Evolutionary conservation across 2,329 filamentous ascomycete species (phyloP).

Genomic region (Rachicladosporium sp.): DNA sequence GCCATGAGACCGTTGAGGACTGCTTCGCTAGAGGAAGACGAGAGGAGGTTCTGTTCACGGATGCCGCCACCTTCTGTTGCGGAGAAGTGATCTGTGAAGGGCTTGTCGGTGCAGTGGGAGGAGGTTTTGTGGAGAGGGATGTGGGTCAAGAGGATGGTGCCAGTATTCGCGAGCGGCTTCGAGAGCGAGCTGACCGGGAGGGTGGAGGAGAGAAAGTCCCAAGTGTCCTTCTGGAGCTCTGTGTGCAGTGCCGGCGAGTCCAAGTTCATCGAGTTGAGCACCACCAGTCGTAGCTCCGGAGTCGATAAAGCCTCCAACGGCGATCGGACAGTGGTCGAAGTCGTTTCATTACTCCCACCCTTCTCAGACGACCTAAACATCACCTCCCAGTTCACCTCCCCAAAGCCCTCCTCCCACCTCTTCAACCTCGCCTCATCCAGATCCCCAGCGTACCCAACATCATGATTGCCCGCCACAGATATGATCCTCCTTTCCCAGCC

Average conservation of each 20-base stretch:
- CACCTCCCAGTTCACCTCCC: slow-evolving; percentile 85
- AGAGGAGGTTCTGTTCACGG: slow-evolving; percentile 84
- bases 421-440: slow-evolving; percentile 61
- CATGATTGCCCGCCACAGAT: slow-evolving; percentile 89
- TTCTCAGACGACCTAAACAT: slow-evolving; percentile 41
- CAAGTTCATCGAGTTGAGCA: slow-evolving; percentile 88
- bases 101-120: slow-evolving; percentile 72
- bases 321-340: too few species aligned
- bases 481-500: slow-evolving; percentile 67
- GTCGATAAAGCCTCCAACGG: slow-evolving; percentile 11
- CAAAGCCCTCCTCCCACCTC: slow-evolving; percentile 76
- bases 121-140: slow-evolving; percentile 76
- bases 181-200: slow-evolving; percentile 40
- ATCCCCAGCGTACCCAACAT: slow-evolving; percentile 92
- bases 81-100: slow-evolving; percentile 68
- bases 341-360: too few species aligned
- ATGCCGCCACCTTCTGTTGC: slow-evolving; percentile 55
- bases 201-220: slow-evolving; percentile 28
- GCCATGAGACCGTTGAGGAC: slow-evolving; percentile 57
- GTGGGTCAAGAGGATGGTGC: slow-evolving; percentile 65
- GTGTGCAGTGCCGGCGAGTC: slow-evolving; percentile 64
- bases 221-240: slow-evolving; percentile 62
- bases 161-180: too few species aligned
- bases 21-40: slow-evolving; percentile 47
- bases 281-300: slow-evolving; percentile 68